Evolutionary conservation across 257 asterid species (phyloP), one percentile per base, ranked within the genome.

Genomic region (Solanum tacnaense): DNA sequence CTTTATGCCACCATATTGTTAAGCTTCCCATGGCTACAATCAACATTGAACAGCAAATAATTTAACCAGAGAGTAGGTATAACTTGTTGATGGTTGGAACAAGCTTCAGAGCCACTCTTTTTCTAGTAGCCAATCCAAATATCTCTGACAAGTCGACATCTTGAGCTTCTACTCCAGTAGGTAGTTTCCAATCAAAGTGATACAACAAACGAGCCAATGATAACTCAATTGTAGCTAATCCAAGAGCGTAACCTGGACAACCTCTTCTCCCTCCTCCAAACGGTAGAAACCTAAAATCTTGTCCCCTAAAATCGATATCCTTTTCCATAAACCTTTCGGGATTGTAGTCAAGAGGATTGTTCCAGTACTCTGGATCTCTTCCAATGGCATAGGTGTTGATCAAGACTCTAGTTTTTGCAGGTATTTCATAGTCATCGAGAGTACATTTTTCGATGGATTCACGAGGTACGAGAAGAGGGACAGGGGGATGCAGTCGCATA

Each of bases 231-330:
- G 90, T 91, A 1, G 93, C 91, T 52, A 91, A 84, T n/a, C 90
- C 93, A 84, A 91, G 87, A 4, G 91, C 21, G 52, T 74, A 91
- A n/a, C 93, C 93, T 0, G 92, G 92, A 31, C 92, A 91, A 20
- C 92, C 92, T 78, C 92, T 89, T 20, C 92, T 89, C 13, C 92
- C 92, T 25, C 92, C 92, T 49, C 91, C 91, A 49, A 91, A 91
- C 0, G 92, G 92, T 41, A 91, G 44, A 13, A 91, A 91, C 90
- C 71, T 91, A 82, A 86, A 89, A 84, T 91, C 91, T 25, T 86
- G 89, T 29, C 91, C 91, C 85, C n/a, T 86, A 9, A 89, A 89
- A 46, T 91, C 92, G 10, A 89, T 86, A 56, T 89, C 89, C 36
- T 38, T 16, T 1, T 62, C 87, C n/a, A 86, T 1, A 52, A 91